A percentile compares a stretch with the other conserved stretches of the same genome.
Evolutionary conservation across 371 early-diverging fungal species (phyloP).

Genomic region (Capniomyces stellatus): DNA sequence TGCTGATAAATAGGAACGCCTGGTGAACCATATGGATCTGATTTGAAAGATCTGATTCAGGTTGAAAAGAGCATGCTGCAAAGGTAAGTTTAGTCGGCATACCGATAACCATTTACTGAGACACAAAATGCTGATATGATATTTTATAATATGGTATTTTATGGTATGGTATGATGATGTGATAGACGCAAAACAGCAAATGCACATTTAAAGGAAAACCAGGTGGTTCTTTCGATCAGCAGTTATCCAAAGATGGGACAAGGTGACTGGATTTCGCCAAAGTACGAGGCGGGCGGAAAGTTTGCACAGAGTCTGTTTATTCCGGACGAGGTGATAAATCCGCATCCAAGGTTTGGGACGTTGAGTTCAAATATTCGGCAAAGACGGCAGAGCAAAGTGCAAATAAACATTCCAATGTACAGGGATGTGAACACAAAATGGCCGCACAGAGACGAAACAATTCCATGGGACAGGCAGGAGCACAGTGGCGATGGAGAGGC

Average conservation of each 20-base stretch:
- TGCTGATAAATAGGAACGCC: constrained; percentile 46
- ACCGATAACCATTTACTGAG: background rate
- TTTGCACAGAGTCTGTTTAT: constrained; percentile 72
- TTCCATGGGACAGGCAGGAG: constrained; percentile 32
- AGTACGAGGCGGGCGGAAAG: constrained; percentile 41
- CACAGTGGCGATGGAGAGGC: constrained; percentile 24
- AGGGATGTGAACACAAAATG: constrained; percentile 53
- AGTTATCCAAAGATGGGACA: constrained; percentile 82
- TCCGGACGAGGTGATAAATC: constrained; percentile 85
- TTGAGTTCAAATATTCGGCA: constrained; percentile 85
- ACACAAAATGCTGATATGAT: too few relatives aligned
- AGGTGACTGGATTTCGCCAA: constrained; percentile 53
- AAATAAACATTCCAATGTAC: constrained; percentile 30
- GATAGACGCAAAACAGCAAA: constrained; percentile 50
- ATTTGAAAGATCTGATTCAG: constrained; percentile 53
- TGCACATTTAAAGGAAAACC: constrained; percentile 43
- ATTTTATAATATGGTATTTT: too few relatives aligned
- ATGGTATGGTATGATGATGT: too few relatives aligned
- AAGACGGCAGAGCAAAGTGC: constrained; percentile 82
- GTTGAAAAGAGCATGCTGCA: constrained; percentile 79
- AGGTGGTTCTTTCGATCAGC: constrained; percentile 61
- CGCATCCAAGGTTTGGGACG: constrained; percentile 89
- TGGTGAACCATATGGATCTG: constrained; percentile 75
- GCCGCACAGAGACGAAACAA: constrained; percentile 79
- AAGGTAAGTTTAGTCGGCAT: constrained; percentile 3